Conservation (phyloP, 495 filamentous ascomycete species). For the Daldinia caldariorum region DNA sequence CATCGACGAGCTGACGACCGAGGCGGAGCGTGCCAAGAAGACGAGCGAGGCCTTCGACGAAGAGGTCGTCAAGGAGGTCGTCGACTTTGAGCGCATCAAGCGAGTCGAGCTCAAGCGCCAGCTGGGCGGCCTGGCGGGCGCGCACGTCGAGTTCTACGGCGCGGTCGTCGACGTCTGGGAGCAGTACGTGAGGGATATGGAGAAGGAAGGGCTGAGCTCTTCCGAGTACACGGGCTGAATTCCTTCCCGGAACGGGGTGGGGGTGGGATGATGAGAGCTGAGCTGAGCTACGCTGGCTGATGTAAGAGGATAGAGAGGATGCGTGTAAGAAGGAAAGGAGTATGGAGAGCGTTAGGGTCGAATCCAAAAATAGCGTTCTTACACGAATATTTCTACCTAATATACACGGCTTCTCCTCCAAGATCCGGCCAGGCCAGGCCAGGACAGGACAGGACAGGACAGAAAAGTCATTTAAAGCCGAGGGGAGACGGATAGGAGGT, state of each 20-base stretch:
- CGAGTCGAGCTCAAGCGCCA: constrained; percentile 89
- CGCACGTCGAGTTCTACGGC: constrained; percentile 87
- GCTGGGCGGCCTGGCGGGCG: constrained; percentile 81
- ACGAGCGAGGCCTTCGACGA: constrained; percentile 90
- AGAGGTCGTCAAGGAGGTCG: constrained; percentile 90
- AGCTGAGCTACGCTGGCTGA: too few species aligned
- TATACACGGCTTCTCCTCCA: not conserved
- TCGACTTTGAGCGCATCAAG: constrained; percentile 96
- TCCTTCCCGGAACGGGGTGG: not conserved
- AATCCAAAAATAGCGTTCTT: not conserved
- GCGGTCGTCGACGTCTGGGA: constrained; percentile 88
- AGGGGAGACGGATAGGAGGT: not conserved
- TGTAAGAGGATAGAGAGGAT: not conserved
- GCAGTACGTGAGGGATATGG: constrained; percentile 87
- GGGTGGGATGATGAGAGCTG: not conserved
- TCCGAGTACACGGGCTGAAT: constrained; percentile 27
- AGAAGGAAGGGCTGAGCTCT: constrained; percentile 63
- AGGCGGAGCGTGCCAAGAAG: constrained; percentile 85
- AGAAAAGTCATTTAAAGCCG: not conserved
- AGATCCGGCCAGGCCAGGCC: not conserved
- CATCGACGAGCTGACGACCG: constrained; percentile 87
- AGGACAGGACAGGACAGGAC: not conserved
- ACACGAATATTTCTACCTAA: constrained; percentile 1
- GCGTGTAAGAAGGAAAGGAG: not conserved
- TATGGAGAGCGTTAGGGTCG: not conserved